A percentile compares a stretch with the other conserved stretches of the same genome.
phyloP scores from a whole-genome alignment of 345 rosid genomes.

The Lenwebbia sp. region DNA sequence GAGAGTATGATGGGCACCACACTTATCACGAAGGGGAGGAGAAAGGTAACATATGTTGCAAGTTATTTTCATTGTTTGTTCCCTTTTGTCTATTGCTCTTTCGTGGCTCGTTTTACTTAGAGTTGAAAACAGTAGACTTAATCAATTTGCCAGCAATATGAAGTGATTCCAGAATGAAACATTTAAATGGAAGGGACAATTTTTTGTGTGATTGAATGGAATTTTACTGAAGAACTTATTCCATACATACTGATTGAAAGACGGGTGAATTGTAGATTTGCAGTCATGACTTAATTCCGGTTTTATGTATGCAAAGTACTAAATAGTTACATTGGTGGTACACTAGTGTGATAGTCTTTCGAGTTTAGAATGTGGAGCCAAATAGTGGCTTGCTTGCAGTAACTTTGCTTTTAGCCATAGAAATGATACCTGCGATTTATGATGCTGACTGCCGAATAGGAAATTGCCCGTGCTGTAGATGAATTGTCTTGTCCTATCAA shows the following conservation, averaged over 20 bases:
- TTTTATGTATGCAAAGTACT: not conserved
- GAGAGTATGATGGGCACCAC: slow-evolving; percentile 74
- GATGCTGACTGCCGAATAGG: not conserved
- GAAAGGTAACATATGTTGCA: slow-evolving; percentile 9
- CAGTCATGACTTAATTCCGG: not conserved
- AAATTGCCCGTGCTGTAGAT: not conserved
- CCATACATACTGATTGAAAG: not conserved
- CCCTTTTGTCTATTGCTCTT: not conserved
- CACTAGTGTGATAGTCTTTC: not conserved
- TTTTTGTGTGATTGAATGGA: not conserved
- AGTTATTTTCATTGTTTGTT: not conserved
- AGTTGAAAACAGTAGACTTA: not conserved
- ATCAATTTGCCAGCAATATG: not conserved
- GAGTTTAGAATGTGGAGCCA: not conserved
- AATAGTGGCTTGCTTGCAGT: not conserved
- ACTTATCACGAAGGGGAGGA: slow-evolving; percentile 66
- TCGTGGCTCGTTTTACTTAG: not conserved
- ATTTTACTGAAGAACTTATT: not conserved
- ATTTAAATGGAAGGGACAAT: not conserved
- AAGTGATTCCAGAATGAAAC: not conserved
- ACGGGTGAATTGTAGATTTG: not conserved
- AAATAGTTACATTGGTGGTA: not conserved
- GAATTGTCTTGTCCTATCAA: not conserved
- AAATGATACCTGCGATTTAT: not conserved
- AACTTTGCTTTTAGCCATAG: not conserved